phyloP scores from a whole-genome alignment of 768 basidiomycete species.

The Leucocoprinus sp. region DNA sequence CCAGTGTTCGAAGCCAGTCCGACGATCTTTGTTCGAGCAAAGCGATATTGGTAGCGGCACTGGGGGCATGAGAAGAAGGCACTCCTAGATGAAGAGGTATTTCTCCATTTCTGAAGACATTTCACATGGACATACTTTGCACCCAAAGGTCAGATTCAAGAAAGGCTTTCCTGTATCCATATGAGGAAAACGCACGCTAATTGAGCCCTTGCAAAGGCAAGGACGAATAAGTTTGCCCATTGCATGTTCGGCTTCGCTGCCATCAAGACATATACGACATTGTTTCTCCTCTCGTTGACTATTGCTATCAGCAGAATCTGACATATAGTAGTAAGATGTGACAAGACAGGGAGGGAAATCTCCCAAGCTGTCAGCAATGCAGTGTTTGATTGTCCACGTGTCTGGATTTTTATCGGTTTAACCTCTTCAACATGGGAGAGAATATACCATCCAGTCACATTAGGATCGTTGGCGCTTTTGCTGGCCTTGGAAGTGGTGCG shows the following conservation, averaged over 20 bases:
- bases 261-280: conserved; percentile 81
- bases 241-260: conserved; percentile 45
- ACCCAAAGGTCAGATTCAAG: conserved; percentile 10
- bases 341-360: not conserved
- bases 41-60: conserved; percentile 71
- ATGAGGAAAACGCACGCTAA: conserved; percentile 37
- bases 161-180: conserved; percentile 9
- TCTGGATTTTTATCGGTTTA: no score
- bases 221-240: conserved; percentile 78
- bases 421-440: no score
- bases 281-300: conserved; percentile 41
- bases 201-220: conserved; percentile 72
- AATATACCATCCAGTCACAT: conserved; percentile 25
- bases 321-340: conserved; percentile 3
- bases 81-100: conserved; percentile 45
- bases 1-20: conserved; percentile 77
- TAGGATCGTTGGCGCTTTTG: conserved; percentile 46
- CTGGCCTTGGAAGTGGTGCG: conserved; percentile 57
- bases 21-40: conserved; percentile 58
- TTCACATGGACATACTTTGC: conserved; percentile 72
- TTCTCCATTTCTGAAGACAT: conserved; percentile 73
- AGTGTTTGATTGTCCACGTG: conserved; percentile 11
- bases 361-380: not conserved
- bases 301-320: conserved; percentile 8
- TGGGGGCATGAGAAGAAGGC: conserved; percentile 79